A percentile compares a stretch with the other conserved stretches of the same genome.
Conservation (phyloP, 2,329 filamentous ascomycete genomes). For the Onygena corvina region DNA sequence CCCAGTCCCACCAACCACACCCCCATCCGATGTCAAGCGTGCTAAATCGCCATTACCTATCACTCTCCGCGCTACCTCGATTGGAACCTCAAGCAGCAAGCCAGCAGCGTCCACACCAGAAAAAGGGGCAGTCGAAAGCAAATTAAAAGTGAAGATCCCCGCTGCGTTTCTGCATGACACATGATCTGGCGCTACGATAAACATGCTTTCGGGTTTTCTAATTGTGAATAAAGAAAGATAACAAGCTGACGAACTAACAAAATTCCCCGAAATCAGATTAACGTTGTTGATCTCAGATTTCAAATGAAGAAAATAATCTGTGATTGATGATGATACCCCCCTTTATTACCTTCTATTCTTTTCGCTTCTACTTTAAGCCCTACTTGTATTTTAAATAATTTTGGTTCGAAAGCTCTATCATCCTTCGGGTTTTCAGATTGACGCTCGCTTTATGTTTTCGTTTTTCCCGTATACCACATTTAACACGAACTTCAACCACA, state of each 20-base stretch:
- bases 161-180: conserved; percentile 4
- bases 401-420: too few species aligned
- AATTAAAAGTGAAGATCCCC: neutral
- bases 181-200: too few species aligned
- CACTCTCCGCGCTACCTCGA: neutral
- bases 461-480: too few species aligned
- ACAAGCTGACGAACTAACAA: too few species aligned
- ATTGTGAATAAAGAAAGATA: neutral
- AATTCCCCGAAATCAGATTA: too few species aligned
- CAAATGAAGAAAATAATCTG: too few species aligned
- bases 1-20: neutral
- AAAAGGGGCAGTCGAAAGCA: neutral
- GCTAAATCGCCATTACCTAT: neutral
- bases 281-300: too few species aligned
- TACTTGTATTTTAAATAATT: neutral
- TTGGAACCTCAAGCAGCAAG: neutral
- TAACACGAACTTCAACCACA: too few species aligned
- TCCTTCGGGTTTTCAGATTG: too few species aligned
- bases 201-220: too few species aligned
- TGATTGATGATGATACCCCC: too few species aligned
- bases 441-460: too few species aligned
- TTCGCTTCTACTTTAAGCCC: neutral
- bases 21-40: neutral
- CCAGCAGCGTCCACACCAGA: neutral
- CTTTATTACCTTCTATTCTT: neutral